A percentile compares a stretch with the other conserved stretches of the same genome.
Evolutionary conservation across 1,284 basidiomycete genomes (phyloP).

Genomic region (Meira nashicola): DNA sequence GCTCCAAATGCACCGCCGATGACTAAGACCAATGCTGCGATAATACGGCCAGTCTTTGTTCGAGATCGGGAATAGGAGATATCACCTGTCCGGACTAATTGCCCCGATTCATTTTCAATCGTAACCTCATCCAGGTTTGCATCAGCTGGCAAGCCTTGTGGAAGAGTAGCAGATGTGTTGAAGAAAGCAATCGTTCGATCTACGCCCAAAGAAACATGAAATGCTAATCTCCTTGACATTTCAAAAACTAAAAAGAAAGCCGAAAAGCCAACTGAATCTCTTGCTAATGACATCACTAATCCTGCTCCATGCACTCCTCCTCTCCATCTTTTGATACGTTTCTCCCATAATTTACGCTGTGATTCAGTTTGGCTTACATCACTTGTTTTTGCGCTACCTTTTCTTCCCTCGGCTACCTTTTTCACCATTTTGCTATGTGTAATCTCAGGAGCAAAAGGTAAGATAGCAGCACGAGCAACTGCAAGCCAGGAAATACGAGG

Average conservation of each 20-base stretch:
- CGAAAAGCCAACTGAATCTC: conserved; percentile 52
- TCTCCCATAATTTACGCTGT: conserved; percentile 45
- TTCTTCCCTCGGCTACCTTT: conserved; percentile 27
- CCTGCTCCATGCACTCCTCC: conserved; percentile 48
- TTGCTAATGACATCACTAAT: conserved; percentile 46
- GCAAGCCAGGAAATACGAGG: conserved; percentile 39
- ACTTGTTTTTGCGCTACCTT: conserved; percentile 3
- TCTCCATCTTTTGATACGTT: conserved; percentile 32
- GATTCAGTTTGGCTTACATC: conserved; percentile 14
- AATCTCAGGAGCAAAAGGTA: conserved; percentile 44
- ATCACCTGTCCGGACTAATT: neutral
- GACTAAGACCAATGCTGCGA: conserved; percentile 39
- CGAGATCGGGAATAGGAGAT: conserved; percentile 12
- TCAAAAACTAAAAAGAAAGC: conserved; percentile 55
- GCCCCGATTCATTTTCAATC: neutral
- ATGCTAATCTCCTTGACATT: conserved; percentile 46
- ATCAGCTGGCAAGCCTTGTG: conserved; percentile 7
- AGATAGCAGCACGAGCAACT: conserved; percentile 41
- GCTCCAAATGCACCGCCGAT: conserved; percentile 48
- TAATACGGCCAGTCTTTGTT: conserved; percentile 37
- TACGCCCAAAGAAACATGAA: conserved; percentile 39
- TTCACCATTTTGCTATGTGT: conserved; percentile 28
- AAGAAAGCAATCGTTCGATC: conserved; percentile 38
- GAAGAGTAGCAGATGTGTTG: conserved; percentile 22
- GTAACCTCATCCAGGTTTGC: conserved; percentile 1